Conservation (phyloP, 192 early-diverging fungal genomes). For the Podila epicladia region DNA sequence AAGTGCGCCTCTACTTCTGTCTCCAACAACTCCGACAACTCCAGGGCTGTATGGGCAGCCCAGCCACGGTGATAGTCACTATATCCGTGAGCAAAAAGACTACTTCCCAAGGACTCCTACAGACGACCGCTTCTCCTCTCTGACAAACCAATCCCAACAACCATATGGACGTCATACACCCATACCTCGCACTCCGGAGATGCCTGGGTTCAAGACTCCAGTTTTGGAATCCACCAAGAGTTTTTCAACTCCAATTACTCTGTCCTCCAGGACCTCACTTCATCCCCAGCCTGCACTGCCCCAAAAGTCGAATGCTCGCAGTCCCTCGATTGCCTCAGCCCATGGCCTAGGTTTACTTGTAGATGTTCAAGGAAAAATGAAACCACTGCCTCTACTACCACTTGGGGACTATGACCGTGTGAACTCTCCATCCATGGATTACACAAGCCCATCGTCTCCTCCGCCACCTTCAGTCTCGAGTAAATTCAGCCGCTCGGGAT, state of each 20-base stretch:
- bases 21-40: constrained; percentile 45
- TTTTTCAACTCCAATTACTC: not conserved
- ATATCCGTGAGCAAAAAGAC: constrained; percentile 33
- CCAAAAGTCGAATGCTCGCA: constrained; percentile 46
- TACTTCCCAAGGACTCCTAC: constrained; percentile 28
- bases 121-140: not conserved
- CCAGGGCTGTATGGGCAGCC: constrained; percentile 31
- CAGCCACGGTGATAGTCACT: constrained; percentile 32
- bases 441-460: not conserved
- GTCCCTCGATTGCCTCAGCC: constrained; percentile 42
- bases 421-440: not conserved
- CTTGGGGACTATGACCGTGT: not conserved
- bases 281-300: constrained; percentile 31
- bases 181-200: not conserved
- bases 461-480: constrained; percentile 19
- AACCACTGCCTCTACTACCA: not conserved
- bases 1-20: constrained; percentile 43
- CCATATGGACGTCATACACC: not conserved
- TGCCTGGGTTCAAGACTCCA: no score
- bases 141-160: not conserved
- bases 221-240: no score
- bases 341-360: constrained; percentile 36
- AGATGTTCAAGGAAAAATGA: constrained; percentile 17
- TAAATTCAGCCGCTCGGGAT: constrained; percentile 33
- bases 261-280: constrained; percentile 14